Conservation (phyloP, 1,284 basidiomycete genomes). For the Austroboletus niveus region DNA sequence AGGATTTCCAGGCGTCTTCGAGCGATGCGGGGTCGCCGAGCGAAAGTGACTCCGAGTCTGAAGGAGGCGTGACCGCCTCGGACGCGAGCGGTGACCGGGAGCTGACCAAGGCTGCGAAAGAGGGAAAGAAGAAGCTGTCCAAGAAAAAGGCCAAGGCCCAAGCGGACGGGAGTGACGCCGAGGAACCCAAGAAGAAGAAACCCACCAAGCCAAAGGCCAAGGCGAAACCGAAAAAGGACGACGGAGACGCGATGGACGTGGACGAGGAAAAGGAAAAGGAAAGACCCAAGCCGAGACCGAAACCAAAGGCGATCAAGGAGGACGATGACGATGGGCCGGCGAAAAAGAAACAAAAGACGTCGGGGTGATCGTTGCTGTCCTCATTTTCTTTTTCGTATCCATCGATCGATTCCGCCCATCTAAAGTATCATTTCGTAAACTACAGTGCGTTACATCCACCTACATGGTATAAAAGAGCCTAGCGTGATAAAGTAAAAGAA, state of each 20-base stretch:
- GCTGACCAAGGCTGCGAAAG: conserved; percentile 48
- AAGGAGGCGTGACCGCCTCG: conserved; percentile 64
- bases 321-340: conserved; percentile 55
- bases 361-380: conserved; percentile 22
- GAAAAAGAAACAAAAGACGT: conserved; percentile 69
- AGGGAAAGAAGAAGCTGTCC: conserved; percentile 40
- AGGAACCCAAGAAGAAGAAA: conserved; percentile 48
- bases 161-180: conserved; percentile 35
- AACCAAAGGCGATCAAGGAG: conserved; percentile 37
- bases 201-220: conserved; percentile 44
- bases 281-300: conserved; percentile 48
- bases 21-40: conserved; percentile 85
- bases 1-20: conserved; percentile 86
- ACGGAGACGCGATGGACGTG: conserved; percentile 40
- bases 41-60: conserved; percentile 68
- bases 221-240: conserved; percentile 37
- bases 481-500: neutral
- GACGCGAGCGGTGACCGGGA: conserved; percentile 75
- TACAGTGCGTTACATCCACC: conserved; percentile 24
- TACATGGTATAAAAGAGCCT: conserved; percentile 13
- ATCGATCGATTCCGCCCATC: conserved; percentile 3
- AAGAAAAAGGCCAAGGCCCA: conserved; percentile 37
- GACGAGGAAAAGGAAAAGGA: conserved; percentile 36
- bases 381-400: neutral
- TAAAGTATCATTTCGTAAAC: conserved; percentile 19